Evolutionary conservation across 176 grass and related monocot species (phyloP).

Genomic region (Eleusine indica): DNA sequence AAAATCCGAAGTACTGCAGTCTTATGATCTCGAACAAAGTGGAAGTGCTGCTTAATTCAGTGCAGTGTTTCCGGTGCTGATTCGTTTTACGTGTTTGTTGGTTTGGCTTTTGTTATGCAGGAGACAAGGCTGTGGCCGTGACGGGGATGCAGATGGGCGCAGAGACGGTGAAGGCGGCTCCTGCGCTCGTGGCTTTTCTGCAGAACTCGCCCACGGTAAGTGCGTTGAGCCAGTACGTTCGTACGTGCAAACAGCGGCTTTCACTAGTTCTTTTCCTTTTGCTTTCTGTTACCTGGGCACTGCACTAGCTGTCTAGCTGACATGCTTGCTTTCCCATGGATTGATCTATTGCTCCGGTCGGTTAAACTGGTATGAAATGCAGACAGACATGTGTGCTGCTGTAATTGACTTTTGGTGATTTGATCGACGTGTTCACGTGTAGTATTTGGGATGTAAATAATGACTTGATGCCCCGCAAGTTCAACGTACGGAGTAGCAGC

Average conservation of each 20-base stretch:
- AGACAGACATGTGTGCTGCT: not conserved
- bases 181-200: conserved; percentile 31
- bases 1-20: not conserved
- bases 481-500: not conserved
- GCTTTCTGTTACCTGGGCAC: not conserved
- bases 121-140: conserved; percentile 33
- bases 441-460: not conserved
- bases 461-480: not conserved
- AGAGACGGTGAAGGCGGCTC: conserved; percentile 36
- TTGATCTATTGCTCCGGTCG: not conserved
- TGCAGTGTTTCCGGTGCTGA: not conserved
- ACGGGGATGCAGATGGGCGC: conserved; percentile 40
- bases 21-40: not conserved
- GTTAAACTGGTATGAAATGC: not conserved
- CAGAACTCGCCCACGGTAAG: conserved; percentile 50
- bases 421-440: not conserved
- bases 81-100: not conserved
- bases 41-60: too few relatives aligned
- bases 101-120: conserved; percentile 23
- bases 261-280: not conserved
- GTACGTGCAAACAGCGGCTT: too few relatives aligned
- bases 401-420: not conserved
- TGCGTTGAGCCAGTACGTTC: not conserved
- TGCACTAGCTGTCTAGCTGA: not conserved
- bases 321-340: conserved; percentile 1